These are phyloP conservation scores for Cymbopogon flexuosus DNA, from an alignment of 202 grass and related monocot species.

Conservation along the genomic window DNA sequence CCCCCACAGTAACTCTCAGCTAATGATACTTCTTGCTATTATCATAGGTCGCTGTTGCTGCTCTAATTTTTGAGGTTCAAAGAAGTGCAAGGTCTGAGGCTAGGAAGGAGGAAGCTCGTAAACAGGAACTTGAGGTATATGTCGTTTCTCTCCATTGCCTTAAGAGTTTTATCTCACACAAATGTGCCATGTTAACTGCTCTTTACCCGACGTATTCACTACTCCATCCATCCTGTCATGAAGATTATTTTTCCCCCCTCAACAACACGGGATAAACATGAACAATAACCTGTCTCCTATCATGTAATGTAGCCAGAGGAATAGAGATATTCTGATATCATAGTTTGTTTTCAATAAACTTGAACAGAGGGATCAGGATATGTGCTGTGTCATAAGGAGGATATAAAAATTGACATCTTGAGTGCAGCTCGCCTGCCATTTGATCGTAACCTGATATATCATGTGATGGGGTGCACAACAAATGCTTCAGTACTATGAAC, in stretches of 20 bases:
- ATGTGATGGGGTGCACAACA: not conserved
- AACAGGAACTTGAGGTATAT: conserved; percentile 83
- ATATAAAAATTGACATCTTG: not conserved
- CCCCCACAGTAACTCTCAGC: not conserved
- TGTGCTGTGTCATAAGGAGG: not conserved
- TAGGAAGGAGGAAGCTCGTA: conserved; percentile 88
- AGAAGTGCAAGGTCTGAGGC: conserved; percentile 92
- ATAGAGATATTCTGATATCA: not conserved
- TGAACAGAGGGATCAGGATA: not conserved
- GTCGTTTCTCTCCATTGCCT: not conserved
- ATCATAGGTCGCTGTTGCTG: conserved; percentile 76
- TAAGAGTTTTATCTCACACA: not conserved
- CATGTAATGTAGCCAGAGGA: not conserved
- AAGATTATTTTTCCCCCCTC: not conserved
- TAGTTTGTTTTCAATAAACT: not conserved
- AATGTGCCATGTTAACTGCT: conserved; percentile 6
- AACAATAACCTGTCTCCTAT: not conserved
- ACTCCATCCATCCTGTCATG: not conserved
- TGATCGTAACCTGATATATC: conserved; percentile 5
- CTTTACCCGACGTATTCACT: not conserved
- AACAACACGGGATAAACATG: not conserved
- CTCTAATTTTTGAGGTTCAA: conserved; percentile 93
- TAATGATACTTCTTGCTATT: conserved; percentile 4
- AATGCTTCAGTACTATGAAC: not conserved
- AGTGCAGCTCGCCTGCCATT: not conserved